Evolutionary conservation across 2,329 filamentous ascomycete species (phyloP).

Genomic region (Fusarium sp.): DNA sequence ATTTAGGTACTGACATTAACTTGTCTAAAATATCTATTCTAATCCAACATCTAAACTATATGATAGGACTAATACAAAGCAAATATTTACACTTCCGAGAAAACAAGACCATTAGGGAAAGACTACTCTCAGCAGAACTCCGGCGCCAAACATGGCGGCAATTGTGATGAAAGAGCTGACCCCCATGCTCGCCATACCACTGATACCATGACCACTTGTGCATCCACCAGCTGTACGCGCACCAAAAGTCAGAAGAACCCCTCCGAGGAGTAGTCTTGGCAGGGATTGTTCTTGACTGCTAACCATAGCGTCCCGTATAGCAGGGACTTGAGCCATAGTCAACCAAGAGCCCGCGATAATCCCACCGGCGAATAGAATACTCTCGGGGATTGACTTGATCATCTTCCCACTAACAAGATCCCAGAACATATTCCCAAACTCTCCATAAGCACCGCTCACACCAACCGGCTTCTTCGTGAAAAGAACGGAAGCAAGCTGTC

Average conservation of each 20-base stretch:
- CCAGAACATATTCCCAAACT: conserved; percentile 10
- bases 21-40: neutral
- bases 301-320: conserved; percentile 1
- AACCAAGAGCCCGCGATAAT: conserved; percentile 12
- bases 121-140: neutral
- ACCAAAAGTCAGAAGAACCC: neutral
- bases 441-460: conserved; percentile 9
- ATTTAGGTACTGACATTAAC: fast-evolving
- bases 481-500: conserved; percentile 9
- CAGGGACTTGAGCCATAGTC: neutral
- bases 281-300: neutral
- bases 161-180: conserved; percentile 9
- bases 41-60: neutral
- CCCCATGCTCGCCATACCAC: conserved; percentile 23
- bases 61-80: fast-evolving
- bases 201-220: conserved; percentile 22
- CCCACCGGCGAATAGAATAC: conserved; percentile 1
- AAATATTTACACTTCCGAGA: too few relatives aligned
- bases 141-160: conserved; percentile 11
- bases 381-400: neutral
- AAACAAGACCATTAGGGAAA: neutral
- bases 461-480: conserved; percentile 12
- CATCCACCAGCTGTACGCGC: conserved; percentile 21
- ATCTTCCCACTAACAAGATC: neutral
- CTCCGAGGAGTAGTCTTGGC: neutral